Evolutionary conservation across 179 eudicot genomes (phyloP).

Genomic region (Spinacia oleracea): DNA sequence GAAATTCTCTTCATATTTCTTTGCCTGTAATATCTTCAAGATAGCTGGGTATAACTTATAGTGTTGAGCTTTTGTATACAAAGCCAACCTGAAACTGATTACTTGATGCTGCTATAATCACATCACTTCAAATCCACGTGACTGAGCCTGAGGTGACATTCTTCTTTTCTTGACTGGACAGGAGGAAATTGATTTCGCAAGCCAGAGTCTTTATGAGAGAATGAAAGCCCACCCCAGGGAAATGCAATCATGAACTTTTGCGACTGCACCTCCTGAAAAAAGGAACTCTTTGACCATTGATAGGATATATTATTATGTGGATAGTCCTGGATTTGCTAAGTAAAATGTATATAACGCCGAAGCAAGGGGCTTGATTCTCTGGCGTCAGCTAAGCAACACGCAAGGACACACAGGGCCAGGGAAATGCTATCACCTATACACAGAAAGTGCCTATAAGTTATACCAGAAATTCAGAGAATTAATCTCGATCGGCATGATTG

Average conservation of each 20-base stretch:
- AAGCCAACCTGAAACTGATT: slow-evolving; percentile 24
- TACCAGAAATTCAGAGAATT: slow-evolving; percentile 67
- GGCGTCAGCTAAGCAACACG: slow-evolving; percentile 72
- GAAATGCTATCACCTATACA: slow-evolving; percentile 63
- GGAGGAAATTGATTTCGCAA: slow-evolving; percentile 31
- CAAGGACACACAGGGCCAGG: slow-evolving; percentile 56
- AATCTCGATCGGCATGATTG: slow-evolving; percentile 59
- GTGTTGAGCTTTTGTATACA: slow-evolving; percentile 22
- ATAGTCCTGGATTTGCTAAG: slow-evolving; percentile 72
- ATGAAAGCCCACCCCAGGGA: slow-evolving; percentile 55
- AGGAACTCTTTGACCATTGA: slow-evolving; percentile 73
- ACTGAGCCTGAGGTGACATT: slow-evolving; percentile 30
- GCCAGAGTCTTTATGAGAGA: slow-evolving; percentile 19
- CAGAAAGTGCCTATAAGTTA: slow-evolving; percentile 57
- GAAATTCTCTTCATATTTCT: slow-evolving; percentile 29
- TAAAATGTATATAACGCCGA: slow-evolving; percentile 77
- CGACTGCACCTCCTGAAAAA: slow-evolving; percentile 65
- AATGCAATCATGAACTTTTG: slow-evolving; percentile 67
- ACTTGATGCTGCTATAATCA: slow-evolving; percentile 25
- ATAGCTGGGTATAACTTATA: slow-evolving; percentile 29
- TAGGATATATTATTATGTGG: slow-evolving; percentile 64
- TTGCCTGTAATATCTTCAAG: slow-evolving; percentile 12
- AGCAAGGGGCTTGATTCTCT: slow-evolving; percentile 74
- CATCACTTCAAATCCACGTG: slow-evolving; percentile 21
- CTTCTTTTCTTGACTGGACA: slow-evolving; percentile 32